A percentile compares a stretch with the other conserved stretches of the same genome.
Conservation (phyloP, 2,329 filamentous ascomycete genomes). For the Colletotrichum camelliae region DNA sequence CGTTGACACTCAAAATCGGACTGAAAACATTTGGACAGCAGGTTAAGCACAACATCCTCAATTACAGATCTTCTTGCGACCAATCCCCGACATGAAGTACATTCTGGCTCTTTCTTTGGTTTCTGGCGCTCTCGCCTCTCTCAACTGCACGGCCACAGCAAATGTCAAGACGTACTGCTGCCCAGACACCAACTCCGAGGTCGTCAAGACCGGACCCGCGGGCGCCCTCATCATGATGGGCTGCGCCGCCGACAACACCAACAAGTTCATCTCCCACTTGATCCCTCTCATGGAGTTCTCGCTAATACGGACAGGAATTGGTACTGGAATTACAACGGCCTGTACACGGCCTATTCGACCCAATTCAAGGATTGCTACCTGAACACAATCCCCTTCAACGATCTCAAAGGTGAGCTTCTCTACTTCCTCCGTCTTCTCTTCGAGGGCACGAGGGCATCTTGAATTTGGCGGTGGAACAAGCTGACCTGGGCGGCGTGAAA, state of each 20-base stretch:
- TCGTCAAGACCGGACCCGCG: slow-evolving; percentile 18
- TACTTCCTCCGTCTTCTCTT: not conserved
- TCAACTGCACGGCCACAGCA: slow-evolving; percentile 20
- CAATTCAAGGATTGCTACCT: slow-evolving; percentile 22
- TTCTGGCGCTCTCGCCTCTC: slow-evolving; percentile 16
- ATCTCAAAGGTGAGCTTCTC: slow-evolving; percentile 8
- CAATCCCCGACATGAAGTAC: not conserved
- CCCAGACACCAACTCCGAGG: slow-evolving; percentile 19
- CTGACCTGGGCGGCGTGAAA: not conserved
- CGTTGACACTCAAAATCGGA: not conserved
- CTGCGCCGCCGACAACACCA: slow-evolving; percentile 19
- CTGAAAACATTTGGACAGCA: not conserved
- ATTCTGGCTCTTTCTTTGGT: not conserved
- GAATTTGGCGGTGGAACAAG: not conserved
- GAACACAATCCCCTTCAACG: slow-evolving; percentile 17
- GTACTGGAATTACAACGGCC: slow-evolving; percentile 24
- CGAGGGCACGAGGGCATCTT: not conserved
- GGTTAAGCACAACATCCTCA: not conserved
- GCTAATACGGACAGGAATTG: not conserved
- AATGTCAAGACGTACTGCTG: slow-evolving; percentile 22
- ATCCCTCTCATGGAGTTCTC: not conserved
- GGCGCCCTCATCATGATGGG: slow-evolving; percentile 19
- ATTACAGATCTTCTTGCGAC: accelerated
- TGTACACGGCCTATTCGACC: slow-evolving; percentile 21
- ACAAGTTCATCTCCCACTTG: not conserved